Conservation (phyloP, 805 yeast species). For the Hanseniaspora thailandica region DNA sequence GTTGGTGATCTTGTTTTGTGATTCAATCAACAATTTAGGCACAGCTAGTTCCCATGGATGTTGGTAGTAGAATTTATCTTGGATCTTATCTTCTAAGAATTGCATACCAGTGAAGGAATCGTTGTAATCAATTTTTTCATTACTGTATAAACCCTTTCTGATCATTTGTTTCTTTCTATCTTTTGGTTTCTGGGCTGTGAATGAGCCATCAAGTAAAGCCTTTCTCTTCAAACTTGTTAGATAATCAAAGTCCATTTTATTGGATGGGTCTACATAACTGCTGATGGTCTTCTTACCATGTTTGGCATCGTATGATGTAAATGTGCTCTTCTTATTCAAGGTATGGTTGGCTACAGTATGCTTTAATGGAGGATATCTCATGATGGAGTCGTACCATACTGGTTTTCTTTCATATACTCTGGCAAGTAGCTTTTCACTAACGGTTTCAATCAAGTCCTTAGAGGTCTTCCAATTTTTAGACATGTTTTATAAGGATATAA, state of each 20-base stretch:
- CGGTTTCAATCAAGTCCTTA: constrained; percentile 2
- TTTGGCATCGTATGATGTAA: neutral
- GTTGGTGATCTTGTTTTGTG: constrained; percentile 47
- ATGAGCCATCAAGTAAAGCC: neutral
- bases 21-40: constrained; percentile 70
- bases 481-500: constrained; percentile 14
- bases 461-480: constrained; percentile 30
- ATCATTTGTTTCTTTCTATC: neutral
- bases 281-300: constrained; percentile 7
- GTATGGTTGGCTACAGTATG: constrained; percentile 2
- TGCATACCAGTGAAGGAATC: constrained; percentile 17
- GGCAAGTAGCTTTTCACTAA: constrained; percentile 25
- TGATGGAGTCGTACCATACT: constrained; percentile 80
- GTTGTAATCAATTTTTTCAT: neutral
- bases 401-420: constrained; percentile 44
- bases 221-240: neutral
- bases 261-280: constrained; percentile 11
- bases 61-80: constrained; percentile 73
- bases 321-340: constrained; percentile 6
- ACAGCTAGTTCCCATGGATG: constrained; percentile 98
- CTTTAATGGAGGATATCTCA: constrained; percentile 60
- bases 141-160: neutral
- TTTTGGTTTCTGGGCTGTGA: constrained; percentile 13
- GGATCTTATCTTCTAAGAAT: constrained; percentile 56
- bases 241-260: neutral